Base-by-base conservation (phyloP, 2,329 filamentous ascomycete species). In the Epichloe sp. region DNA sequence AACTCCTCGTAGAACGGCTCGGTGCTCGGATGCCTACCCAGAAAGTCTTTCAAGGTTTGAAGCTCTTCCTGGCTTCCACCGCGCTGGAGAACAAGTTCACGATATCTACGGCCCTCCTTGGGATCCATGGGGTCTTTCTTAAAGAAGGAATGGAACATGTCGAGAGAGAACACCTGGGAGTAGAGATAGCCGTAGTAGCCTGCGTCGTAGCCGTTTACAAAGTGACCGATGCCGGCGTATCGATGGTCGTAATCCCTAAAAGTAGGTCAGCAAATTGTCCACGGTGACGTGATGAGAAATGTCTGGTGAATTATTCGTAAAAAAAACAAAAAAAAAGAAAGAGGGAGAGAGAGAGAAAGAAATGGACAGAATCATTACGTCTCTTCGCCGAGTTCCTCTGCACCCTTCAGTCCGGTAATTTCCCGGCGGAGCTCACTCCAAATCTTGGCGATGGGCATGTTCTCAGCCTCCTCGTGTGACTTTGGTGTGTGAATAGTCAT, bases 111-210 rank as follows among this genome's bases (percentile, higher is more conserved):
- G 1, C 87, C 87, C 63, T 88, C 80, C 57, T 77, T 78, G 35
- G 74, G 75, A 64, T 89, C 79, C 86, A 91, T 89, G 0, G 87
- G 87, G 63, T 90, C 75, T 58, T 78, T 73, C 71, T 84, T 83
- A 71, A 93, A 93, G 45, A 86, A 82, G 0, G 78, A 78, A 68
- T 87, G 82, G 73, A 91, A 94, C 86, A 94, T 91, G 67, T 94
- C 87, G 26, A 84, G 78, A 21, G 82, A 86, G 69, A 90, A 93
- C 17, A 93, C 88, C 65, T 88, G 79, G 1, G 83, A 88, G 56
- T 79, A 84, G 36, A 85, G 69, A 62, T 85, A 85, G 59, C 81
- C 80, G 65, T 93, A 93, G 70, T 91, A 91, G 43, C 86, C 86
- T 34, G 87, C 86, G 65, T 91, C 87, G 61, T 93, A 93, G 2